Base-by-base conservation (phyloP, 2,329 filamentous ascomycete species). In the Akanthomyces lecanii region DNA sequence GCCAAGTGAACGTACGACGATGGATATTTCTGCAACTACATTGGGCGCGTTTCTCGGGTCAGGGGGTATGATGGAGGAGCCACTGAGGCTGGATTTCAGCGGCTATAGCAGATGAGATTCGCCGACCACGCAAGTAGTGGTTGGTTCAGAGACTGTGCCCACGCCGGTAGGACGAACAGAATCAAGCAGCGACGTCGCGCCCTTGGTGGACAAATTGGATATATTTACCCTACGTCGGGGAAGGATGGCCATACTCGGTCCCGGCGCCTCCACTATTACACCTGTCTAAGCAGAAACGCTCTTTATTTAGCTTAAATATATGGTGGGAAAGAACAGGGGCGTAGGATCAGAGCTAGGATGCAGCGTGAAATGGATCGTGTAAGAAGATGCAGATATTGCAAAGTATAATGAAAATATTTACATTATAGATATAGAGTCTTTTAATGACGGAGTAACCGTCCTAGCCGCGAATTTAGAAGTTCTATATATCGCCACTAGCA, bases 1-100 rank as follows among this genome's bases (percentile, higher is more conserved):
- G 42, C 51, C 51, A 14, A 62, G 51, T 50, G 10, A 55, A 48
- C 55, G 51, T 42, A 56, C 30, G 59, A 55, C 16, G 4, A 55
- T 62, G 16, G 50, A 50, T 47, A 33, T 48, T 47, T 56, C 59
- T 12, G 23, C 12, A 38, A 55, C 59, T 40, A 62, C 10, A 62
- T 18, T 48, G 2, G 33, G 59, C 16, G 40, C 23, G 28, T 4
- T 38, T 5, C 10, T 38, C 5, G 4, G 30, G 8, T 30, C 11
- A 53, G 50, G n/a, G 10, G 4, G 14, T 0, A 23, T 21, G 2
- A 5, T 44, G 12, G 40, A 25, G 21, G 23, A 28, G 36, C n/a
- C 38, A 45, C 38, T 2, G 2, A 56, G 16, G 18, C 53, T 45
- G 1, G 53, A 56, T 7, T 16, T 40, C 10, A 45, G 40, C 40